Evolutionary conservation across 2,329 filamentous ascomycete species (phyloP).

Genomic region (Amylocarpus encephaloides): DNA sequence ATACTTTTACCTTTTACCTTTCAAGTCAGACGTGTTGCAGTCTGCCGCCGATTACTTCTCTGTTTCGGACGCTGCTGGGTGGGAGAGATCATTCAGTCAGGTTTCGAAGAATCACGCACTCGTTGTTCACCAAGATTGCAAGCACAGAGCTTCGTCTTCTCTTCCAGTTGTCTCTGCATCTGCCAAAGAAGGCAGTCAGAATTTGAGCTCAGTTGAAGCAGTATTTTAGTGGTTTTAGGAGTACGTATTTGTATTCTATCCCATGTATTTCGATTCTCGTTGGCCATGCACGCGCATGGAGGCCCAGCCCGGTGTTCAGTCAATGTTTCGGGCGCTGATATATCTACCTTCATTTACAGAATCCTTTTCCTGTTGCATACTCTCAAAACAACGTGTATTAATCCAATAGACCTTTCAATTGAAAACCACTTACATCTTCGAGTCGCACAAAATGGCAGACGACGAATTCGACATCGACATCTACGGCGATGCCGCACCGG

Average conservation of each 20-base stretch:
- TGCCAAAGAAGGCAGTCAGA: slow-evolving; percentile 31
- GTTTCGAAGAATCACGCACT: slow-evolving; percentile 24
- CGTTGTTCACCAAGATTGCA: slow-evolving; percentile 36
- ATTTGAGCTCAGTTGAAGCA: slow-evolving; percentile 27
- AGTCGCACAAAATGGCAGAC: slow-evolving; percentile 49
- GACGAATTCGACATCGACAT: slow-evolving; percentile 69
- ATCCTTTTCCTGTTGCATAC: slow-evolving; percentile 24
- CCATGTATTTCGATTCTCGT: slow-evolving; percentile 29
- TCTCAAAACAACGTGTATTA: slow-evolving; percentile 23
- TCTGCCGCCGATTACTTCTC: slow-evolving; percentile 13
- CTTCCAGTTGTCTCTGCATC: slow-evolving; percentile 36
- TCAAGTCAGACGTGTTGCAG: slow-evolving; percentile 20
- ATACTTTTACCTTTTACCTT: slow-evolving; percentile 23
- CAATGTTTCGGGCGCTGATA: slow-evolving; percentile 31
- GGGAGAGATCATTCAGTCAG: slow-evolving; percentile 15
- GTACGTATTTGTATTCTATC: slow-evolving; percentile 35
- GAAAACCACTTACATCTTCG: slow-evolving; percentile 12
- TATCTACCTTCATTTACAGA: slow-evolving; percentile 27
- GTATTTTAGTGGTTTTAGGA: slow-evolving; percentile 27
- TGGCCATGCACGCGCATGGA: slow-evolving; percentile 14
- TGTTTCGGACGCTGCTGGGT: slow-evolving; percentile 8
- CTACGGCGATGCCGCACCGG: slow-evolving; percentile 53
- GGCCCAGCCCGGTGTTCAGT: slow-evolving; percentile 6
- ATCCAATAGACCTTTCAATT: slow-evolving; percentile 22
- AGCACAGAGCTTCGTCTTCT: slow-evolving; percentile 61